Evolutionary conservation across 2,329 filamentous ascomycete species (phyloP).

Genomic region (Epicoccum nigrum): DNA sequence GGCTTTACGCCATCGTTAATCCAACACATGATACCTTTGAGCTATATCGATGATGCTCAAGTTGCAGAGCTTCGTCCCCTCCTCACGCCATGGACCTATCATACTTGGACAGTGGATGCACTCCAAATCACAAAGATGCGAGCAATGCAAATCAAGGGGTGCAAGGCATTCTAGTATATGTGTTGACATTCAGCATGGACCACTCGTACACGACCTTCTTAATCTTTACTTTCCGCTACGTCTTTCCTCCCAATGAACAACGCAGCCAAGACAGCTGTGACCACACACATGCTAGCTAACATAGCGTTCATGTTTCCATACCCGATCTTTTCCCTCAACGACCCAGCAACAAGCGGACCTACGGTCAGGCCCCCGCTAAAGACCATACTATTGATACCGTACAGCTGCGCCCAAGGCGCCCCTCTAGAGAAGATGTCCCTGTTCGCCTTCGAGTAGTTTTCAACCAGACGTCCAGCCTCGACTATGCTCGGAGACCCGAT

Average conservation of each 20-base stretch:
- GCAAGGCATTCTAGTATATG: too few species aligned
- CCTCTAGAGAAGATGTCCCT: conserved; percentile 59
- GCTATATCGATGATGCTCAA: too few species aligned
- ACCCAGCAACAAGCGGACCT: conserved; percentile 64
- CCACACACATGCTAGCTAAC: conserved; percentile 53
- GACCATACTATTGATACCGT: conserved; percentile 68
- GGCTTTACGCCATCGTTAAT: too few species aligned
- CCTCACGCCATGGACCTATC: too few species aligned
- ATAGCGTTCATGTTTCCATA: conserved; percentile 64
- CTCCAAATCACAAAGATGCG: too few species aligned
- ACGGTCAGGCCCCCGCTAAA: conserved; percentile 65
- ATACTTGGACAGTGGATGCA: too few species aligned
- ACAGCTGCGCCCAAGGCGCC: conserved; percentile 69
- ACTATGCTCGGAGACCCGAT: conserved; percentile 63
- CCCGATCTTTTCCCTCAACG: conserved; percentile 58
- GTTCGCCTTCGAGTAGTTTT: conserved; percentile 63
- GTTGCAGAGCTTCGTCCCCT: too few species aligned
- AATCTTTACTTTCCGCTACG: neutral
- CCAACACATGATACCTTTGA: too few species aligned
- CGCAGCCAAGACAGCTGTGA: conserved; percentile 54
- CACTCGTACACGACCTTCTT: too few species aligned
- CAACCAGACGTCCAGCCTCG: conserved; percentile 62
- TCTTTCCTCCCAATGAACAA: conserved; percentile 50
- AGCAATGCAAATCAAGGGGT: too few species aligned
- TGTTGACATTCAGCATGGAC: too few species aligned